phyloP scores from a whole-genome alignment of 1,284 basidiomycete species.

The Rhodotorula sp. region DNA sequence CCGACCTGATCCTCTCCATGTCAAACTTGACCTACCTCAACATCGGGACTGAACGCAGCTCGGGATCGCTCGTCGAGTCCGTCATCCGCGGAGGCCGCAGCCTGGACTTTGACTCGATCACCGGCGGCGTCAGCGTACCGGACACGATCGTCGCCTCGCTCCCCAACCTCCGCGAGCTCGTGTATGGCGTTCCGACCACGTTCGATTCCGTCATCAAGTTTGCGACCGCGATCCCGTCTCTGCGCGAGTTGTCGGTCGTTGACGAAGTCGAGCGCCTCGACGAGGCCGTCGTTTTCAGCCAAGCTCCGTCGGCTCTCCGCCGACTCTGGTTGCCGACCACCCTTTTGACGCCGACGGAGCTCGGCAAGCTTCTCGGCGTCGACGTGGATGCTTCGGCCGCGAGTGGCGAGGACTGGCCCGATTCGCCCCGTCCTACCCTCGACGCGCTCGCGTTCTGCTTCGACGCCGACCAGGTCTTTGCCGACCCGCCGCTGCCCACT shows the following conservation, averaged over 20 bases:
- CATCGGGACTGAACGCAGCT: background rate
- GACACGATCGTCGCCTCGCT: slow-evolving; percentile 3
- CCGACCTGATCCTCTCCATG: background rate
- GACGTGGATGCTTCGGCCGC: too few species aligned
- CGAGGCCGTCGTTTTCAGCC: background rate
- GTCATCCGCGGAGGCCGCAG: background rate
- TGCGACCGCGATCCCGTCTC: slow-evolving; percentile 11
- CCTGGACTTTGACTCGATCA: slow-evolving; percentile 7
- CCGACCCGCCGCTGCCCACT: background rate
- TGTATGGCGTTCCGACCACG: slow-evolving; percentile 17
- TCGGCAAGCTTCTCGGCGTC: slow-evolving; percentile 5
- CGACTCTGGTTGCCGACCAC: slow-evolving; percentile 24
- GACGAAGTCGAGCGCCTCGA: slow-evolving; percentile 13
- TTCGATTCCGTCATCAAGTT: slow-evolving; percentile 18
- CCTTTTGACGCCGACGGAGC: background rate
- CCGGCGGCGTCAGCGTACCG: slow-evolving; percentile 23
- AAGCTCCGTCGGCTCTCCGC: background rate
- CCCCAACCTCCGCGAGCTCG: slow-evolving; percentile 8
- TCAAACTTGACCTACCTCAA: background rate
- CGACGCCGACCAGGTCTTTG: slow-evolving; percentile 12
- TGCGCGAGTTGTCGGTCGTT: slow-evolving; percentile 13
- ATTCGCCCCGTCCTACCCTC: background rate
- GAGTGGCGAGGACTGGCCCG: background rate
- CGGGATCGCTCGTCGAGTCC: background rate
- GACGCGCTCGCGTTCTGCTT: slow-evolving; percentile 25